These are phyloP conservation scores for Pythium apleroticum DNA, from an alignment of 352 stramenopile genomes.

Conservation along the genomic window DNA sequence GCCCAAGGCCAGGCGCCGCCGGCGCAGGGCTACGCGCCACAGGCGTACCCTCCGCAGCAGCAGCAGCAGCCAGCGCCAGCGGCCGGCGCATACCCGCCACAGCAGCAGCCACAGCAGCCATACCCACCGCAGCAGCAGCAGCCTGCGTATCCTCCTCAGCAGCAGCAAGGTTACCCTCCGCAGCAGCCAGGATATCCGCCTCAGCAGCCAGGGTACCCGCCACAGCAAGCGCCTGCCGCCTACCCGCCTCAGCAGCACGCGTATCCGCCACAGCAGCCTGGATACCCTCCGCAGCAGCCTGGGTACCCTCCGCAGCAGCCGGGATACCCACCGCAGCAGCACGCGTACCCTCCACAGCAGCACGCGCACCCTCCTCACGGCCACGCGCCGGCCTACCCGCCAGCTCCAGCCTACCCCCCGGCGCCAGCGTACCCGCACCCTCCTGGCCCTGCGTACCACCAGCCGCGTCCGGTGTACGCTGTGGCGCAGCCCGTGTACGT, in stretches of 20 bases:
- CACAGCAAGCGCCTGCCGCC: slow-evolving; percentile 7
- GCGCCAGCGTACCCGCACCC: slow-evolving; percentile 26
- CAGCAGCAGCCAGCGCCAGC: slow-evolving; percentile 8
- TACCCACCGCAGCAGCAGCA: slow-evolving; percentile 24
- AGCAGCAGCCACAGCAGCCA: slow-evolving; percentile 22
- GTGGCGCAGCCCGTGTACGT: slow-evolving; percentile 30
- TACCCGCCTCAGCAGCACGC: slow-evolving; percentile 22
- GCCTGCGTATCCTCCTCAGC: slow-evolving; percentile 20
- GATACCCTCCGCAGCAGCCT: slow-evolving; percentile 18
- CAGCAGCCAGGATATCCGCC: slow-evolving; percentile 25
- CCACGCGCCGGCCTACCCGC: neutral
- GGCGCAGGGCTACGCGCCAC: slow-evolving; percentile 14
- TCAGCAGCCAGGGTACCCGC: slow-evolving; percentile 24
- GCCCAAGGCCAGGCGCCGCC: slow-evolving; percentile 7
- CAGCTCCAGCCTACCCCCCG: slow-evolving; percentile 25
- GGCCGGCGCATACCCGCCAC: slow-evolving; percentile 14
- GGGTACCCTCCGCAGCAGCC: slow-evolving; percentile 24
- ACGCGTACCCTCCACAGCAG: slow-evolving; percentile 16
- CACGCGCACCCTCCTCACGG: slow-evolving; percentile 24
- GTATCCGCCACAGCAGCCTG: slow-evolving; percentile 26
- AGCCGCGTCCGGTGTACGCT: slow-evolving; percentile 13
- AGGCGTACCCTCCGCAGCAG: slow-evolving; percentile 10
- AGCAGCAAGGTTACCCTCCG: neutral
- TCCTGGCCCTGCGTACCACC: slow-evolving; percentile 24
- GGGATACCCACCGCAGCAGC: slow-evolving; percentile 16